phyloP scores from a whole-genome alignment of 1,284 basidiomycete genomes.

The Xanthoconium separans region DNA sequence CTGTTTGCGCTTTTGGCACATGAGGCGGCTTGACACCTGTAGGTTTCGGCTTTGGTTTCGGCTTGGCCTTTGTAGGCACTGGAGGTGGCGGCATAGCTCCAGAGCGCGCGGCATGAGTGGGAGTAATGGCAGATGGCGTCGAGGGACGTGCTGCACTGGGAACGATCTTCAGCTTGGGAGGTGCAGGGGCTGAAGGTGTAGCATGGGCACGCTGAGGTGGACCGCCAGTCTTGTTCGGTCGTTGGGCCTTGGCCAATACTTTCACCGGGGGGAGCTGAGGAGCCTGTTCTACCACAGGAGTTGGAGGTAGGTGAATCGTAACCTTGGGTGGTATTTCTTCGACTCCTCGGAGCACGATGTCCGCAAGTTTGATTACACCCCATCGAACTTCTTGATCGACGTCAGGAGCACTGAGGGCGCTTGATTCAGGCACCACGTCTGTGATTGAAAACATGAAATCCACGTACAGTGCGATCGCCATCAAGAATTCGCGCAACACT shows the following conservation, averaged over 20 bases:
- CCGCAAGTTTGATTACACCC: slow-evolving; percentile 90
- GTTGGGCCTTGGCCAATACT: slow-evolving; percentile 23
- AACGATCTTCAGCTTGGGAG: slow-evolving; percentile 58
- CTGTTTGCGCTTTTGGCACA: slow-evolving; percentile 71
- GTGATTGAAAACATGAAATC: slow-evolving; percentile 6
- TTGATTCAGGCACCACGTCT: slow-evolving; percentile 9
- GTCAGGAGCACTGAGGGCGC: slow-evolving; percentile 54
- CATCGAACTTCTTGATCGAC: slow-evolving; percentile 88
- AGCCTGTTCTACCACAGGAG: slow-evolving; percentile 62
- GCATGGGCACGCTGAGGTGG: slow-evolving; percentile 45
- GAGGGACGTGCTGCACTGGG: slow-evolving; percentile 27
- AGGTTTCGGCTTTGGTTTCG: slow-evolving; percentile 36
- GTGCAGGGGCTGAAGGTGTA: slow-evolving; percentile 39
- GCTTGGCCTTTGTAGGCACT: slow-evolving; percentile 37
- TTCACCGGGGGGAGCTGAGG: slow-evolving; percentile 55
- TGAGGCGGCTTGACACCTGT: slow-evolving; percentile 42
- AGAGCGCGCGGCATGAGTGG: slow-evolving; percentile 22
- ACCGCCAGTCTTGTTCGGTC: slow-evolving; percentile 42
- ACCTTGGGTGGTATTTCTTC: slow-evolving; percentile 87
- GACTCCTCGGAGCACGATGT: slow-evolving; percentile 80
- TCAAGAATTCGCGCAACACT: slow-evolving; percentile 72
- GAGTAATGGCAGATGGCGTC: slow-evolving; percentile 17
- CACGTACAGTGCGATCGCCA: slow-evolving; percentile 78
- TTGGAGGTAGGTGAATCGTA: slow-evolving; percentile 80
- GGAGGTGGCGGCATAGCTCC: slow-evolving; percentile 34